These are phyloP conservation scores for Blumeria graminis DNA, from an alignment of 2,329 filamentous ascomycete genomes.

Conservation along the genomic window DNA sequence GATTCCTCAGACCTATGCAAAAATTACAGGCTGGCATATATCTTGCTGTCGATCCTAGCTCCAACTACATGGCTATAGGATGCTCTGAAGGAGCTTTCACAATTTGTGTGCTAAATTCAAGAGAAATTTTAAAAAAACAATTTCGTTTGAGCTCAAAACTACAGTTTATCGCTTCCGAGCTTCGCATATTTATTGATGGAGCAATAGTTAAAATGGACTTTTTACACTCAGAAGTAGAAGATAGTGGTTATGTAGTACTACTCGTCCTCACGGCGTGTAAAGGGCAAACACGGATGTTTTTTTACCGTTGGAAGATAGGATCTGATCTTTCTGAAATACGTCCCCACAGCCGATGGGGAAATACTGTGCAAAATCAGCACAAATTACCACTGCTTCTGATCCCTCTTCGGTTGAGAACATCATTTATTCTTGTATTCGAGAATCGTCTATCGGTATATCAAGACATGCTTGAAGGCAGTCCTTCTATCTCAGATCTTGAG, in stretches of 20 bases:
- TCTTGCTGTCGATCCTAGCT: slow-evolving; percentile 57
- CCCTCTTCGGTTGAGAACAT: slow-evolving; percentile 43
- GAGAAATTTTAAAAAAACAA: slow-evolving; percentile 25
- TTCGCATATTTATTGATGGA: slow-evolving; percentile 27
- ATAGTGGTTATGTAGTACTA: slow-evolving; percentile 51
- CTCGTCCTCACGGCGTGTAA: slow-evolving; percentile 33
- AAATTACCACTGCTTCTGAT: slow-evolving; percentile 45
- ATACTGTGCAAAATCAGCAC: slow-evolving; percentile 24
- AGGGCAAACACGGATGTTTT: slow-evolving; percentile 26
- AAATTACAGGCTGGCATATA: slow-evolving; percentile 31
- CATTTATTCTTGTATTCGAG: slow-evolving; percentile 45
- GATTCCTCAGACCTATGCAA: slow-evolving; percentile 26
- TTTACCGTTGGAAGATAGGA: slow-evolving; percentile 35
- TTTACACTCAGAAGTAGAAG: slow-evolving; percentile 41
- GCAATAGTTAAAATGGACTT: slow-evolving; percentile 77
- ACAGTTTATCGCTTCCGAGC: slow-evolving; percentile 28
- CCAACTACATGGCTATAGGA: slow-evolving; percentile 41
- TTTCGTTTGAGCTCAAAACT: slow-evolving; percentile 23
- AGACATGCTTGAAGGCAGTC: slow-evolving; percentile 26
- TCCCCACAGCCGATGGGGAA: slow-evolving; percentile 23
- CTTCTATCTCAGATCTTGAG: slow-evolving; percentile 22
- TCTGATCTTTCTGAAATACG: slow-evolving; percentile 23
- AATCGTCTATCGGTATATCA: slow-evolving; percentile 31
- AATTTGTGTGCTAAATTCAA: slow-evolving; percentile 42
- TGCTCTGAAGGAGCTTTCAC: slow-evolving; percentile 47